Percentiles rank a stretch among this genome's conserved stretches.
Conservation (phyloP, 2,329 filamentous ascomycete genomes). For the Nectriaceae sp. region DNA sequence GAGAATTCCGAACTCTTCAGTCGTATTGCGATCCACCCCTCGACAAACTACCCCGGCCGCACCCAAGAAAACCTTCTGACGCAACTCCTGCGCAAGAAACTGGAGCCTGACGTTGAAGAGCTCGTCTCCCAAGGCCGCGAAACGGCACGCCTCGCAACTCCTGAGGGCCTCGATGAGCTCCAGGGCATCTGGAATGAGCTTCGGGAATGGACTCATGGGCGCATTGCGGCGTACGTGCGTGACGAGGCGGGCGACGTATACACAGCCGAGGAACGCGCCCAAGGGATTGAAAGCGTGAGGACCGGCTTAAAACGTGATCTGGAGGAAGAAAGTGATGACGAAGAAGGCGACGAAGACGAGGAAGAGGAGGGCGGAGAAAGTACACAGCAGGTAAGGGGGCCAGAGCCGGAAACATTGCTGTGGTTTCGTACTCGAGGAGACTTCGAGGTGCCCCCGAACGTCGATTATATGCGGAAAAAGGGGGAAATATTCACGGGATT, state of each 20-base stretch:
- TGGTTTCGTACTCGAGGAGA: conserved; percentile 49
- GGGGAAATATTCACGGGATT: conserved; percentile 32
- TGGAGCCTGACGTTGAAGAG: conserved; percentile 75
- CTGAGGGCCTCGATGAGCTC: conserved; percentile 47
- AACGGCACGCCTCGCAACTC: conserved; percentile 41
- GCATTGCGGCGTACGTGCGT: conserved; percentile 44
- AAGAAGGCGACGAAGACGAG: conserved; percentile 55
- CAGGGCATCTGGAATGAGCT: conserved; percentile 59
- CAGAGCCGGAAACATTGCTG: conserved; percentile 49
- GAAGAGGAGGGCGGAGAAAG: conserved; percentile 13
- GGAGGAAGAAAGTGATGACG: conserved; percentile 57
- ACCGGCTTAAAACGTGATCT: conserved; percentile 66
- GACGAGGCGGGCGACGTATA: conserved; percentile 61
- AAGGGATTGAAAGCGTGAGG: conserved; percentile 68
- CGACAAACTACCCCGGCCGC: conserved; percentile 72
- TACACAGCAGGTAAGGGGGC: conserved; percentile 36
- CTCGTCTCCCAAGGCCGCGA: conserved; percentile 67
- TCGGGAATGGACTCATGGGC: conserved; percentile 41
- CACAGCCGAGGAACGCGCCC: conserved; percentile 68
- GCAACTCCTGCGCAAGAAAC: conserved; percentile 78
- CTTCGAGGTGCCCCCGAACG: conserved; percentile 45
- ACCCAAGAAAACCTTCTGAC: conserved; percentile 67
- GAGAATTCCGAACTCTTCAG: conserved; percentile 68
- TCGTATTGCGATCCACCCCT: conserved; percentile 73
- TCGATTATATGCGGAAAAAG: conserved; percentile 44